Percentiles rank a stretch among this genome's conserved stretches.
These are phyloP conservation scores for Guillardia theta DNA, from an alignment of 78 protist species.

Conservation along the genomic window DNA sequence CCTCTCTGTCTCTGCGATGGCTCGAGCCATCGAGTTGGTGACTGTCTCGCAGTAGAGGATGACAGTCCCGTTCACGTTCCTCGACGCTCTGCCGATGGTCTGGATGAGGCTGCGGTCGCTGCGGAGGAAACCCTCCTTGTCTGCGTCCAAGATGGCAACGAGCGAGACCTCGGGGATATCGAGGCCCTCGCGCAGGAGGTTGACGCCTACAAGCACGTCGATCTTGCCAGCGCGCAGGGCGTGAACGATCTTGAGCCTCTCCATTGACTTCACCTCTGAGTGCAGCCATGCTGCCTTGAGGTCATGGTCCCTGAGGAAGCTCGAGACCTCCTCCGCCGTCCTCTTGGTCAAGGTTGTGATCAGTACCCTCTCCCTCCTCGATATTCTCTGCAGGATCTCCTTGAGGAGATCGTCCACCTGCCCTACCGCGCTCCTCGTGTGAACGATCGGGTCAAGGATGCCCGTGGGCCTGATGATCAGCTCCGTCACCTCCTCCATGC, in stretches of 20 bases:
- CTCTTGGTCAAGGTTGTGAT: conserved; percentile 21
- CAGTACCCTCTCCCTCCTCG: conserved; percentile 23
- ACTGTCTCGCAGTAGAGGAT: neutral
- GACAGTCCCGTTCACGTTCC: conserved; percentile 43
- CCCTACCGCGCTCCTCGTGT: neutral
- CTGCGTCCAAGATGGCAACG: conserved; percentile 44
- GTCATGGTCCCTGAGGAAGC: neutral
- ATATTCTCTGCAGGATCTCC: neutral
- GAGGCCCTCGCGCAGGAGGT: conserved; percentile 56
- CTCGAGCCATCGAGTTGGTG: neutral
- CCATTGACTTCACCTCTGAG: neutral
- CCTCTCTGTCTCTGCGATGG: conserved; percentile 25
- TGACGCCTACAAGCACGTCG: conserved; percentile 42
- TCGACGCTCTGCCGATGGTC: conserved; percentile 53
- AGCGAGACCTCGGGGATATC: conserved; percentile 49
- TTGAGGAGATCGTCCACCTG: conserved; percentile 34
- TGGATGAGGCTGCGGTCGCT: neutral
- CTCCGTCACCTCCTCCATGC: neutral
- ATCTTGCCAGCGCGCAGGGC: neutral
- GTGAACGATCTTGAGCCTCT: neutral
- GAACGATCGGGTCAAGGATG: conserved; percentile 38
- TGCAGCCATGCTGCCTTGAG: neutral
- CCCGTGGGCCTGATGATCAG: conserved; percentile 41
- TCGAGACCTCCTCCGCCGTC: conserved; percentile 35
- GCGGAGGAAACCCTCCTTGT: conserved; percentile 49